These are phyloP conservation scores for Melampsora occidentalis DNA, from an alignment of 1,284 basidiomycete genomes.

Conservation along the genomic window DNA sequence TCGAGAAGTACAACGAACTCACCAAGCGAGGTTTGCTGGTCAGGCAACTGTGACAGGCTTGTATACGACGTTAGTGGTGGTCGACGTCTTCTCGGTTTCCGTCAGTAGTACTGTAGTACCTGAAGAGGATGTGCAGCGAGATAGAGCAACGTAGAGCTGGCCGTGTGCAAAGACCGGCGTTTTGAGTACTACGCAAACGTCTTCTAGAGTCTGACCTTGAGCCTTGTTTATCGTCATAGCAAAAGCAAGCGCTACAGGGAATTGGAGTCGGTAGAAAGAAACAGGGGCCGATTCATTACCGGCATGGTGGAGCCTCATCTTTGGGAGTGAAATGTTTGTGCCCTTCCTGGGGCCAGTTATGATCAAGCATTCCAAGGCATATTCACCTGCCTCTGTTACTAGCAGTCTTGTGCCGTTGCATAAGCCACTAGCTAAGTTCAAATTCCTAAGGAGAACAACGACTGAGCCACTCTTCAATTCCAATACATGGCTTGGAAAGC, in stretches of 20 bases:
- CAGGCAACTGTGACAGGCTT: no score
- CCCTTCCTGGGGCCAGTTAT: background rate
- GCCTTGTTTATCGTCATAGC: conserved; percentile 58
- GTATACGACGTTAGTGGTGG: no score
- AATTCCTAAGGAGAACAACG: conserved; percentile 1
- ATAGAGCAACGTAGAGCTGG: conserved; percentile 58
- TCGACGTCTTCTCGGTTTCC: no score
- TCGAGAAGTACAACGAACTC: no score
- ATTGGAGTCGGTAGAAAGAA: conserved; percentile 52
- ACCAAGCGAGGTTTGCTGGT: no score
- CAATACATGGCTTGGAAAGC: conserved; percentile 10
- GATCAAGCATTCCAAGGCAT: background rate
- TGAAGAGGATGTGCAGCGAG: conserved; percentile 43
- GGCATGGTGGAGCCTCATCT: background rate
- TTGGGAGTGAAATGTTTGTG: conserved; percentile 1
- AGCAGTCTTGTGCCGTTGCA: conserved; percentile 16
- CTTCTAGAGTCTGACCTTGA: conserved; percentile 57
- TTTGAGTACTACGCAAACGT: conserved; percentile 53
- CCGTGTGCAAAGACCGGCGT: no score
- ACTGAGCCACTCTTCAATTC: background rate
- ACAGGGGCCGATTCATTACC: conserved; percentile 43
- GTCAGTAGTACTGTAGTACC: no score
- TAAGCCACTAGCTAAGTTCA: conserved; percentile 4
- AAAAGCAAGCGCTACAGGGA: conserved; percentile 57
- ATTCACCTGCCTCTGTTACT: background rate